These are phyloP conservation scores for Cinnamomum chago DNA, from an alignment of 164 flowering plant genomes.

Conservation along the genomic window DNA sequence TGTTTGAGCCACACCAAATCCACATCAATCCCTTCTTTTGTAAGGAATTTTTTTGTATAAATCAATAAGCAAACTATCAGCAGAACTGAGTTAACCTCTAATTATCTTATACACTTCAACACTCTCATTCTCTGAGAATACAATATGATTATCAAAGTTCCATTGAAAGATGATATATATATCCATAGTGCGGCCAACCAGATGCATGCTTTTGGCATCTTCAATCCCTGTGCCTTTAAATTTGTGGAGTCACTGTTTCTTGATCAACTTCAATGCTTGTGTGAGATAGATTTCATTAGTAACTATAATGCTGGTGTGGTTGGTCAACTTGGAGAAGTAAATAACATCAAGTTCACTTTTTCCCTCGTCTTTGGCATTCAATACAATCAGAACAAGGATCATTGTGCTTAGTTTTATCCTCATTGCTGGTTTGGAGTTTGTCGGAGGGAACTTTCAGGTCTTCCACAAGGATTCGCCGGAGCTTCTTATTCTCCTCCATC, in stretches of 20 bases:
- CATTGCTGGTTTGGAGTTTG: slow-evolving; percentile 41
- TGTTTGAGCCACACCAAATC: too few species aligned
- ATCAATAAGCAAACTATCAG: neutral
- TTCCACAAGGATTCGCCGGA: slow-evolving; percentile 62
- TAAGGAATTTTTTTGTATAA: too few species aligned
- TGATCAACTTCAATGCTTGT: neutral
- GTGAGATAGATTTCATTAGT: neutral
- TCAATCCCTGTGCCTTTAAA: neutral
- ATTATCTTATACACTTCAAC: neutral
- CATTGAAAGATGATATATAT: too few species aligned
- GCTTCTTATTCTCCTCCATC: slow-evolving; percentile 73
- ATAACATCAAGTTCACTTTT: slow-evolving; percentile 22
- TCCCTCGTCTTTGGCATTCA: slow-evolving; percentile 72
- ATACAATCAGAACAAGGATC: slow-evolving; percentile 62
- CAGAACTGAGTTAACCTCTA: neutral
- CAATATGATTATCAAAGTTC: neutral
- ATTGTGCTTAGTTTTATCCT: slow-evolving; percentile 21
- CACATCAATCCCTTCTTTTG: neutral
- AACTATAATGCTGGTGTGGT: neutral
- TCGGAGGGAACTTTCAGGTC: slow-evolving; percentile 68
- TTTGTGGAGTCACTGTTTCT: neutral
- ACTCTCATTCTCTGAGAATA: neutral
- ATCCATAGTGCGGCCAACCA: neutral
- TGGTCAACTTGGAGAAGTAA: neutral
- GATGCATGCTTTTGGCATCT: neutral